Percentiles rank a stretch among this genome's conserved stretches.
Conservation (phyloP, 2,329 filamentous ascomycete species). For the Sarocladium oryzae region DNA sequence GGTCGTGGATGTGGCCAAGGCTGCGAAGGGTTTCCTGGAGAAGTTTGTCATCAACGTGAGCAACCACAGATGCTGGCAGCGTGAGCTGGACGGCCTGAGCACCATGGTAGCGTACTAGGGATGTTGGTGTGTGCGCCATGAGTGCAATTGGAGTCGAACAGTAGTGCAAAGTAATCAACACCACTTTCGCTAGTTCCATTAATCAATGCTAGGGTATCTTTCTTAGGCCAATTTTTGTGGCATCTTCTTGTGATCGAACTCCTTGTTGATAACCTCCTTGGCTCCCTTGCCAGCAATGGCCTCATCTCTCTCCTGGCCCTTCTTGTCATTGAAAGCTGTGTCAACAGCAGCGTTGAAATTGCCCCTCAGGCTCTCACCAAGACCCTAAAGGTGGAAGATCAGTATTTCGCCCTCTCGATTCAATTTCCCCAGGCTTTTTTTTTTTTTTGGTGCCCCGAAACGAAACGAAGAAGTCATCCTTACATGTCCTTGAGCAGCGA, state of each 20-base stretch:
- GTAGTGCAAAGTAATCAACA: too few relatives aligned
- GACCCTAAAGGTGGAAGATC: too few relatives aligned
- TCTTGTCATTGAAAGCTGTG: not conserved
- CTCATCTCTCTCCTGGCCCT: not conserved
- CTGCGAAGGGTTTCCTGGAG: constrained; percentile 61
- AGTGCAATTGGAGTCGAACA: too few relatives aligned
- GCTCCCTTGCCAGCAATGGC: constrained; percentile 1
- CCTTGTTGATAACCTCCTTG: constrained; percentile 2
- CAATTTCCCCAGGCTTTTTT: too few relatives aligned
- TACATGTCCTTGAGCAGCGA: constrained; percentile 1
- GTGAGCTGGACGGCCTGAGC: constrained; percentile 66
- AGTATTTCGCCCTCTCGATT: too few relatives aligned
- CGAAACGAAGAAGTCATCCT: too few relatives aligned
- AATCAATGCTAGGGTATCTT: not conserved
- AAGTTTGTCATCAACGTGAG: constrained; percentile 64
- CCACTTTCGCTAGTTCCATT: too few relatives aligned
- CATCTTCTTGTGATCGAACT: not conserved
- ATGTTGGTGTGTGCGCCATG: too few relatives aligned
- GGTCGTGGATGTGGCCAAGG: constrained; percentile 57
- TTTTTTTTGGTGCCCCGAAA: too few relatives aligned
- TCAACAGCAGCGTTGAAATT: constrained; percentile 4
- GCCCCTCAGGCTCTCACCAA: constrained; percentile 4
- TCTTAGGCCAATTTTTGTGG: not conserved
- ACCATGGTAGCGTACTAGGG: constrained; percentile 63
- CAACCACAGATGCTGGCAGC: constrained; percentile 65